Percentiles rank a stretch among this genome's conserved stretches.
Conservation (phyloP, 257 asterid genomes). For the Haberlea rhodopensis region DNA sequence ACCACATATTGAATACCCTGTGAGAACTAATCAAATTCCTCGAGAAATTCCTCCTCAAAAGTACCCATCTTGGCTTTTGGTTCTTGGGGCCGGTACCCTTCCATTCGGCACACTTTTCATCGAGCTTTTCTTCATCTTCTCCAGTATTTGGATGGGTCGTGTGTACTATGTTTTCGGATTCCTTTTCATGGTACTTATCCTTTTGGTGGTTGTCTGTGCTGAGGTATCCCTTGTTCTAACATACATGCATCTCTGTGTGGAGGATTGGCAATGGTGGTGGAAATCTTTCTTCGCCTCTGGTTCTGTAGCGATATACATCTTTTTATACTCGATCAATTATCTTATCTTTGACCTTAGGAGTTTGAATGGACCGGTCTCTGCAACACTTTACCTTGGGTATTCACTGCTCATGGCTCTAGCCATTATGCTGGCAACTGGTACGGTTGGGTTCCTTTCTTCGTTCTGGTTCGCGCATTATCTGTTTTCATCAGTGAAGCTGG, state of each 20-base stretch:
- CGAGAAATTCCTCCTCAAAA: constrained; percentile 71
- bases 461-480: constrained; percentile 73
- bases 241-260: constrained; percentile 82
- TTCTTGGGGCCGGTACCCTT: constrained; percentile 84
- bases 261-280: constrained; percentile 98
- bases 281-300: constrained; percentile 77
- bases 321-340: constrained; percentile 70
- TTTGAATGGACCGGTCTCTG: constrained; percentile 76
- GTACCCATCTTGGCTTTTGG: constrained; percentile 77
- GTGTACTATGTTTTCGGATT: constrained; percentile 78
- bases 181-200: constrained; percentile 52
- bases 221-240: constrained; percentile 75
- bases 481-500: constrained; percentile 73
- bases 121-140: constrained; percentile 77
- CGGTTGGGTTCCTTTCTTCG: constrained; percentile 70
- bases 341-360: constrained; percentile 76
- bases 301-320: constrained; percentile 68
- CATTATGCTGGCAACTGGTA: constrained; percentile 68
- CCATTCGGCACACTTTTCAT: constrained; percentile 87
- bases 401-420: constrained; percentile 68
- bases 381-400: constrained; percentile 68
- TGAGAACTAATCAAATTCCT: constrained; percentile 73
- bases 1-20: constrained; percentile 60
- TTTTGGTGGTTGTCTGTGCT: constrained; percentile 67
- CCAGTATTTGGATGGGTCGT: constrained; percentile 81